Conservation (phyloP, 768 basidiomycete species). For the Lactarius vividus region DNA sequence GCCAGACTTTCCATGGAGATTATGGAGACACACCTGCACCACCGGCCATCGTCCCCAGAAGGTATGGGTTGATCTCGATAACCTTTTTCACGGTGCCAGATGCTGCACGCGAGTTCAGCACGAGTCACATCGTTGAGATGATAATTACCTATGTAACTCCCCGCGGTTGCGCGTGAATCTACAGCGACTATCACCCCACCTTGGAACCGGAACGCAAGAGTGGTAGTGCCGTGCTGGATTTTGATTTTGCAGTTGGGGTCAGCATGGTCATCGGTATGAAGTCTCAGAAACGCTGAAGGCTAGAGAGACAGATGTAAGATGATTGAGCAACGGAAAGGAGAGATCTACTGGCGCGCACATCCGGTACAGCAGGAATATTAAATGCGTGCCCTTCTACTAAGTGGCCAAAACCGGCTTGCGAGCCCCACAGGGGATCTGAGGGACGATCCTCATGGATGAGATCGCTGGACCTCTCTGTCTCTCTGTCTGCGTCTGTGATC, state of each 20-base stretch:
- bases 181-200: slow-evolving; percentile 99
- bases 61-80: slow-evolving; percentile 98
- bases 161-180: slow-evolving; percentile 97
- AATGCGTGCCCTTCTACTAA: slow-evolving; percentile 72
- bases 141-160: slow-evolving; percentile 87
- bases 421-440: slow-evolving; percentile 77
- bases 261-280: slow-evolving; percentile 94
- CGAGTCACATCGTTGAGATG: background rate
- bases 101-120: slow-evolving; percentile 45
- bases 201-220: slow-evolving; percentile 92
- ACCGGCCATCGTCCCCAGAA: slow-evolving; percentile 99
- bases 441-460: slow-evolving; percentile 61
- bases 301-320: slow-evolving; percentile 35
- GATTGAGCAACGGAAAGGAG: background rate
- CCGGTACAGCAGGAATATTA: slow-evolving; percentile 66
- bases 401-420: slow-evolving; percentile 77
- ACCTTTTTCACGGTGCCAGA: slow-evolving; percentile 99
- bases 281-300: slow-evolving; percentile 87
- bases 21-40: slow-evolving; percentile 71
- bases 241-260: slow-evolving; percentile 95
- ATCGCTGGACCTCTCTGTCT: slow-evolving; percentile 48
- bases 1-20: background rate
- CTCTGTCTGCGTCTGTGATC: slow-evolving; percentile 48
- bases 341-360: slow-evolving; percentile 50
- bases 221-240: slow-evolving; percentile 98